phyloP scores from a whole-genome alignment of 2,329 filamentous ascomycete species.

The Paecilomyces variotii region DNA sequence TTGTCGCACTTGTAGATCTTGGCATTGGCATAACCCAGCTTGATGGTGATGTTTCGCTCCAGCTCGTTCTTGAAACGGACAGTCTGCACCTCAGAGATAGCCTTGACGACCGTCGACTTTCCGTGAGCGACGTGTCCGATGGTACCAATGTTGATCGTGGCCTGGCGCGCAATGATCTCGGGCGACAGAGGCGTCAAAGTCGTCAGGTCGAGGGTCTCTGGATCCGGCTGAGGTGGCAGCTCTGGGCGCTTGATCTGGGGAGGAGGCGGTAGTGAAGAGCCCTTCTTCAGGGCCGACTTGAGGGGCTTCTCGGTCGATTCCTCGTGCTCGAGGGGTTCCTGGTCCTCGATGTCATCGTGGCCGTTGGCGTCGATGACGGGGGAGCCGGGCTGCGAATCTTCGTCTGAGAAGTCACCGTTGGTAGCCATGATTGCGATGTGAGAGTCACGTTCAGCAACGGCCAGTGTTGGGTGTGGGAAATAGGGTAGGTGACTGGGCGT shows the following conservation, averaged over 20 bases:
- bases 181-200: conserved; percentile 77
- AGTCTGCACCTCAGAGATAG: conserved; percentile 96
- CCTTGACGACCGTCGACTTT: conserved; percentile 98
- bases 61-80: conserved; percentile 99
- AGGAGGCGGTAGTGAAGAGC: conserved; percentile 39
- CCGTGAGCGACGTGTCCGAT: conserved; percentile 99
- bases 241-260: conserved; percentile 54
- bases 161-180: conserved; percentile 95
- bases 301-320: conserved; percentile 57
- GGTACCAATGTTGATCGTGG: conserved; percentile 97
- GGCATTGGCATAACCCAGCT: conserved; percentile 97
- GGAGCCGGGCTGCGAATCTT: conserved; percentile 48
- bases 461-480: conserved; percentile 2
- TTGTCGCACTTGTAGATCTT: conserved; percentile 99
- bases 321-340: conserved; percentile 57
- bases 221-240: conserved; percentile 86
- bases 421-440: conserved; percentile 43
- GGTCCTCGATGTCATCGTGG: conserved; percentile 67
- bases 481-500: conserved; percentile 6
- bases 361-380: conserved; percentile 44
- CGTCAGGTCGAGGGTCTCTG: conserved; percentile 75
- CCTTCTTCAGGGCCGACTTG: conserved; percentile 84
- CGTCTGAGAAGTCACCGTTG: conserved; percentile 49
- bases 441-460: conserved; percentile 10
- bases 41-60: conserved; percentile 99